Evolutionary conservation across 257 asterid genomes (phyloP).

Genomic region (Jacaranda copaia): DNA sequence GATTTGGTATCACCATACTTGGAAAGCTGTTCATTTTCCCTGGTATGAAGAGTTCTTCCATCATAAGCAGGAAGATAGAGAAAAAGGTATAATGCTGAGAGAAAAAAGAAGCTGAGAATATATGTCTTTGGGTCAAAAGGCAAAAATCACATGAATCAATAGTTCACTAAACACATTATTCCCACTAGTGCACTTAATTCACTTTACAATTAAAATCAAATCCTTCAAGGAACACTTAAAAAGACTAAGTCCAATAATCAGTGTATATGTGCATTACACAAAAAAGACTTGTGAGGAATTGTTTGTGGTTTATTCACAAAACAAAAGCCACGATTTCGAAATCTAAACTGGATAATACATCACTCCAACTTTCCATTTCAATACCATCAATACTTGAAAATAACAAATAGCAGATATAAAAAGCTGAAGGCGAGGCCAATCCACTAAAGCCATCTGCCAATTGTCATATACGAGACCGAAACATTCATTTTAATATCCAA

Average conservation of each 20-base stretch:
- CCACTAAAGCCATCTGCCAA: not conserved
- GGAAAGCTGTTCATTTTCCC: slow-evolving; percentile 67
- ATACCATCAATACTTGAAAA: slow-evolving; percentile 12
- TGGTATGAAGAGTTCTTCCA: slow-evolving; percentile 33
- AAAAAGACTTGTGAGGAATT: not conserved
- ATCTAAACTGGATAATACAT: not conserved
- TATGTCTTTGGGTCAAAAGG: not conserved
- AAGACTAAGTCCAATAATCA: not conserved
- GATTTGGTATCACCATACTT: slow-evolving; percentile 62
- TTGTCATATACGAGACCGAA: not conserved
- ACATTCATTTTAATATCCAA: not conserved
- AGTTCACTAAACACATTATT: not conserved
- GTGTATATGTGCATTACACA: not conserved
- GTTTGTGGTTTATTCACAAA: not conserved
- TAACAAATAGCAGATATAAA: not conserved
- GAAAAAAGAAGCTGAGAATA: not conserved
- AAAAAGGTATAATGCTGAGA: slow-evolving; percentile 3
- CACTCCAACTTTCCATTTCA: too few species aligned
- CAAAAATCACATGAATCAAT: not conserved
- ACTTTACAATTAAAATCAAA: not conserved
- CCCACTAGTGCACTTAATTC: not conserved
- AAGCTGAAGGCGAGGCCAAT: not conserved
- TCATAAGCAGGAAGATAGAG: slow-evolving; percentile 34
- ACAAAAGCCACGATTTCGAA: not conserved
- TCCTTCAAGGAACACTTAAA: not conserved